These are phyloP conservation scores for Comarum palustre DNA, from an alignment of 306 rosid genomes.

Conservation along the genomic window DNA sequence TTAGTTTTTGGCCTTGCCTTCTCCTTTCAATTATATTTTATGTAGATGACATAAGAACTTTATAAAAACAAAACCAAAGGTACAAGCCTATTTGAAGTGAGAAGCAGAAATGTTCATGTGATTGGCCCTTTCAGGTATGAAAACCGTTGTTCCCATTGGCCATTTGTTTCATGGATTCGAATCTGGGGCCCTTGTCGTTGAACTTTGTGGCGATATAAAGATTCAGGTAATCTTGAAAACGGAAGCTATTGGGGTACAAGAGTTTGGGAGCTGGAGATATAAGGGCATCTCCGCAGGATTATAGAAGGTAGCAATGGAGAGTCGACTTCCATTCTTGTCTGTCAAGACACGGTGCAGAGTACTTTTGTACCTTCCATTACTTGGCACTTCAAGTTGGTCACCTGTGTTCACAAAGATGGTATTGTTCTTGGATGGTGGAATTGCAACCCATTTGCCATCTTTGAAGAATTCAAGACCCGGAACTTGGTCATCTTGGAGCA, in stretches of 20 bases:
- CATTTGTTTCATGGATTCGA: conserved; percentile 57
- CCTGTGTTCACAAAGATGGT: conserved; percentile 85
- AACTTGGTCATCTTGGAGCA: conserved; percentile 82
- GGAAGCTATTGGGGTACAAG: conserved; percentile 49
- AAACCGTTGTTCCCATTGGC: conserved; percentile 29
- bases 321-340: conserved; percentile 62
- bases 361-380: conserved; percentile 64
- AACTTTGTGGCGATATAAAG: conserved; percentile 74
- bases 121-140: conserved; percentile 18
- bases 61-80: background rate
- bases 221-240: conserved; percentile 66
- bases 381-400: conserved; percentile 71
- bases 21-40: background rate
- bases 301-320: conserved; percentile 80
- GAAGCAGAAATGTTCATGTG: background rate
- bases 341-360: conserved; percentile 68
- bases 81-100: background rate
- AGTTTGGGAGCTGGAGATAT: conserved; percentile 64
- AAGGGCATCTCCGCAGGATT: conserved; percentile 66
- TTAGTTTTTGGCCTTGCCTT: background rate
- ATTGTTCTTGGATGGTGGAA: conserved; percentile 80
- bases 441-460: conserved; percentile 72
- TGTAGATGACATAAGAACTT: conserved; percentile 12
- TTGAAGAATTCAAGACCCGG: conserved; percentile 74
- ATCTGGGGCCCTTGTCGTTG: conserved; percentile 60